Percentiles rank a stretch among this genome's conserved stretches.
Evolutionary conservation across 2,329 filamentous ascomycete species (phyloP).

Genomic region (Plenodomus lindquistii): DNA sequence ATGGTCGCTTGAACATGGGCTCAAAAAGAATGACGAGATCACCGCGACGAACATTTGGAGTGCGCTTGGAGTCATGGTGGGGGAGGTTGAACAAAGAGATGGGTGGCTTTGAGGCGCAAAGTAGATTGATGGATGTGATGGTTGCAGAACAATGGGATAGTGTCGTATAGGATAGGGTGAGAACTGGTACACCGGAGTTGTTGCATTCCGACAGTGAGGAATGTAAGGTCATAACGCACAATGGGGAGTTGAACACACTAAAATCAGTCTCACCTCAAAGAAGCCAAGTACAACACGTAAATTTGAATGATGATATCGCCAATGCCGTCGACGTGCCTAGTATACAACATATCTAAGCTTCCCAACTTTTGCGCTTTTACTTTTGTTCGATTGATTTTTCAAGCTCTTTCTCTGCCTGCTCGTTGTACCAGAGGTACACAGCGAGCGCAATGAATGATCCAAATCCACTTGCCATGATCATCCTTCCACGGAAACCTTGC

Average conservation of each 20-base stretch:
- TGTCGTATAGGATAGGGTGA: background rate
- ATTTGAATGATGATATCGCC: background rate
- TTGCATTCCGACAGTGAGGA: background rate
- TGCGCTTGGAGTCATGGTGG: background rate
- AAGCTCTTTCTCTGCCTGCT: conserved; percentile 11
- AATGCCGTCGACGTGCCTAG: background rate
- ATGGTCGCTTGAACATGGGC: background rate
- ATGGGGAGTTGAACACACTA: too few species aligned
- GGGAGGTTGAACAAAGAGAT: background rate
- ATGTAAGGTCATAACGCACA: background rate
- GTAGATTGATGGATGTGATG: background rate
- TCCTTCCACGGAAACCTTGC: conserved; percentile 52
- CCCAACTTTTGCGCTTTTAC: background rate
- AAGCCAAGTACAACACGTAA: too few species aligned
- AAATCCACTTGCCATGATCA: conserved; percentile 53
- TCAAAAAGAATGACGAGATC: background rate
- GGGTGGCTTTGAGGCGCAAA: background rate
- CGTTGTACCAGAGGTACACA: conserved; percentile 33
- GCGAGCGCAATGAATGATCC: conserved; percentile 50
- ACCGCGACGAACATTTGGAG: background rate
- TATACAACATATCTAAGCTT: background rate
- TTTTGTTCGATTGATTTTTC: conserved; percentile 9
- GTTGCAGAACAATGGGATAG: background rate
- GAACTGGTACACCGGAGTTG: background rate
- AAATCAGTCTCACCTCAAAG: too few species aligned